These are phyloP conservation scores for Pyricularia pennisetigena DNA, from an alignment of 2,329 filamentous ascomycete genomes.

Conservation along the genomic window DNA sequence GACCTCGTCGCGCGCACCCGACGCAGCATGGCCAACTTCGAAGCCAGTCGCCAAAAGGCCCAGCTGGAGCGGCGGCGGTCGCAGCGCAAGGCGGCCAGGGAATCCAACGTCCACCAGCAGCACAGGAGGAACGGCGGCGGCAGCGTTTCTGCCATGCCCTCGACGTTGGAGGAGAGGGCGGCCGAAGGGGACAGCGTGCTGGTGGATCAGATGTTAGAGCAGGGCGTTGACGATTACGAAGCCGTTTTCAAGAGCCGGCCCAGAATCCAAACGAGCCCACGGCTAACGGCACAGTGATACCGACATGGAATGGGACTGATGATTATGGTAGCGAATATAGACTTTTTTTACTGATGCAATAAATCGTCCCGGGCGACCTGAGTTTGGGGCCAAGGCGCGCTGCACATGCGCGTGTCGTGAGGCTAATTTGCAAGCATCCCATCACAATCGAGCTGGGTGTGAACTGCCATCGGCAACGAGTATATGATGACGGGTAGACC, in stretches of 20 bases:
- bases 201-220: conserved; percentile 56
- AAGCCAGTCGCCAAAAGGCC: conserved; percentile 49
- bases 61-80: conserved; percentile 46
- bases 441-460: too few relatives aligned
- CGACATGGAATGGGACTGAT: neutral
- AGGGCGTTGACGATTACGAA: conserved; percentile 62
- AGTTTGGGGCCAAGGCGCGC: too few relatives aligned
- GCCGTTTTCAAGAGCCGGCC: conserved; percentile 80
- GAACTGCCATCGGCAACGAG: too few relatives aligned
- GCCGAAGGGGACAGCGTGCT: conserved; percentile 27
- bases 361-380: too few relatives aligned
- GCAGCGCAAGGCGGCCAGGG: conserved; percentile 26
- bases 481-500: too few relatives aligned
- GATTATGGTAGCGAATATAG: neutral
- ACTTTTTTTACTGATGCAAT: too few relatives aligned
- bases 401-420: too few relatives aligned
- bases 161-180: neutral
- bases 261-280: conserved; percentile 66
- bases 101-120: conserved; percentile 16
- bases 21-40: conserved; percentile 52
- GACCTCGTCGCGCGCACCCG: conserved; percentile 49
- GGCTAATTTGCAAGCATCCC: too few relatives aligned
- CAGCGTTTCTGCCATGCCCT: neutral
- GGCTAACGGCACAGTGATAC: neutral
- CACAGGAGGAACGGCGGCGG: conserved; percentile 3